phyloP scores from a whole-genome alignment of 1,284 basidiomycete genomes.

The Trichosporon inkin region DNA sequence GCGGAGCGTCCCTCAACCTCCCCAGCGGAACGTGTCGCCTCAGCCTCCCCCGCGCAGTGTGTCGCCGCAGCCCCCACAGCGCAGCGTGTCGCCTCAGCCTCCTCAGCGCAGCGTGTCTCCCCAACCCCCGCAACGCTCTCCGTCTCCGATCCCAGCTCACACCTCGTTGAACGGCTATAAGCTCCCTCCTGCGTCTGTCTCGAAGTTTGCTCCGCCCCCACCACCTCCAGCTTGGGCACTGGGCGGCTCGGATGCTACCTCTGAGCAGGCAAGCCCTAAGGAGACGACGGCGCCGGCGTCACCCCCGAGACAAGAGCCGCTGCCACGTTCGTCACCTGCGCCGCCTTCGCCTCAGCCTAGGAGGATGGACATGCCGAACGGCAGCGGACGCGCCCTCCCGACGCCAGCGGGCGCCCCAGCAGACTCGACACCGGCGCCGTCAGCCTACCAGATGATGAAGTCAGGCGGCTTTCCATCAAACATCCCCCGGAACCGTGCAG shows the following conservation, averaged over 20 bases:
- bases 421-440: background rate
- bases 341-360: background rate
- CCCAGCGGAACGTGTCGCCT: background rate
- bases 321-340: background rate
- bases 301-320: background rate
- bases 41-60: background rate
- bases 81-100: background rate
- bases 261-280: background rate
- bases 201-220: background rate
- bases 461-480: background rate
- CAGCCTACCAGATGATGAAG: background rate
- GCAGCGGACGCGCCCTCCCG: background rate
- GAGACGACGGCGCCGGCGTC: background rate
- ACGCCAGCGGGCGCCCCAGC: background rate
- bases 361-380: background rate
- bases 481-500: slow-evolving; percentile 4
- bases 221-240: background rate
- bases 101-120: background rate
- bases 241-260: background rate
- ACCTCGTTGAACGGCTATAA: background rate
- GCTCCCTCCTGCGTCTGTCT: background rate
- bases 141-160: background rate
- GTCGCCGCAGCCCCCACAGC: background rate
- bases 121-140: background rate
- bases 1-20: slow-evolving; percentile 1